These are phyloP conservation scores for Aspergillus japonicus DNA, from an alignment of 2,329 filamentous ascomycete genomes.

Conservation along the genomic window DNA sequence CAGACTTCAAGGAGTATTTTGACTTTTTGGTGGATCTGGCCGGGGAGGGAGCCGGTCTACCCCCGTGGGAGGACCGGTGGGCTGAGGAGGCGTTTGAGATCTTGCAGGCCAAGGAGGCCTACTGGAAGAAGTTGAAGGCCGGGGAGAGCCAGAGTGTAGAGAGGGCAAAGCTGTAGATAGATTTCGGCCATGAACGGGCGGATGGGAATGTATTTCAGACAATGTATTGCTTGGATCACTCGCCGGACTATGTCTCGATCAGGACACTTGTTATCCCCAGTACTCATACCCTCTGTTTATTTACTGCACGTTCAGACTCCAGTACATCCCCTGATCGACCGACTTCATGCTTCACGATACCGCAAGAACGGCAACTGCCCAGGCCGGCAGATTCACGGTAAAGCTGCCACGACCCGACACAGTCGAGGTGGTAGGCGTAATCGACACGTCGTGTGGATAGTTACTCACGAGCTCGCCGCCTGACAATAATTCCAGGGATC, in stretches of 20 bases:
- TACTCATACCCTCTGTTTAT: too few species aligned
- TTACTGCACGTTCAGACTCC: too few species aligned
- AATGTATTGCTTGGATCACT: too few species aligned
- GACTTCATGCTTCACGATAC: background rate
- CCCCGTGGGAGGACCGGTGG: constrained; percentile 40
- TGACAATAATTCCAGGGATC: background rate
- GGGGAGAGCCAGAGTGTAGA: too few species aligned
- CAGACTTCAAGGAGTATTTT: constrained; percentile 43
- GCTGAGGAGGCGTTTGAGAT: constrained; percentile 23
- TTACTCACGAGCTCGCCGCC: background rate
- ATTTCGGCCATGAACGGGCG: too few species aligned
- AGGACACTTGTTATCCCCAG: too few species aligned
- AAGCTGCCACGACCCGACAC: background rate
- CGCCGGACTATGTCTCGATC: too few species aligned
- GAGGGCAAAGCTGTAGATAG: too few species aligned
- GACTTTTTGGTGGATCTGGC: constrained; percentile 41
- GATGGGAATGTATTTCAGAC: too few species aligned
- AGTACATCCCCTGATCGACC: background rate
- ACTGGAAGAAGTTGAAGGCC: too few species aligned
- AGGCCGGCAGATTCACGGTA: background rate
- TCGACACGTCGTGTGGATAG: background rate
- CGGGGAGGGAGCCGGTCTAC: constrained; percentile 39
- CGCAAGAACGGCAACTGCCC: background rate
- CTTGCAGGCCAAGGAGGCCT: constrained; percentile 17
- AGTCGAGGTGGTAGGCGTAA: background rate